phyloP scores from a whole-genome alignment of 2,329 filamentous ascomycete genomes.

The Dactylellina drechsleri region DNA sequence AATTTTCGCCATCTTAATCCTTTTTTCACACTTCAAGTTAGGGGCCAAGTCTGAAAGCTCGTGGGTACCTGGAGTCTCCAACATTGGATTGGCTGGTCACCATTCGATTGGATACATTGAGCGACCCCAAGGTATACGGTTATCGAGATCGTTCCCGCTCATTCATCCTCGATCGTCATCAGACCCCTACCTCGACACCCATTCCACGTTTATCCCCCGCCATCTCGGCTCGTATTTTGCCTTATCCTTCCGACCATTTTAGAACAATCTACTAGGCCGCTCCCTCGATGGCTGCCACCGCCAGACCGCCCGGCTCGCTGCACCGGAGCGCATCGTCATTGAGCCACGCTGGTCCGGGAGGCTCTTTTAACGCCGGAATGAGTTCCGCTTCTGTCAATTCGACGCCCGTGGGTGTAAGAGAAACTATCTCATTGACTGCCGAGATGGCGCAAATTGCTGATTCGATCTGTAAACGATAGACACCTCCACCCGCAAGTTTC shows the following conservation, averaged over 20 bases:
- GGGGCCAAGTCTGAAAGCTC: not conserved
- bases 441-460: conserved; percentile 6
- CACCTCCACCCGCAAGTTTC: conserved; percentile 44
- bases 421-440: not conserved
- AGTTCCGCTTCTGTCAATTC: conserved; percentile 54
- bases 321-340: conserved; percentile 50
- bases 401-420: conserved; percentile 46
- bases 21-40: conserved; percentile 9
- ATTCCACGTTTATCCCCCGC: conserved; percentile 5
- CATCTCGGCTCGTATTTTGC: not conserved
- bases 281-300: conserved; percentile 45
- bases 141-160: conserved; percentile 1
- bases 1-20: conserved; percentile 9
- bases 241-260: not conserved
- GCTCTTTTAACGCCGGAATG: conserved; percentile 53
- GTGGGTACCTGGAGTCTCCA: conserved; percentile 11
- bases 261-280: no score
- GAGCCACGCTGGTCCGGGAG: conserved; percentile 50
- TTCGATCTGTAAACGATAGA: conserved; percentile 9
- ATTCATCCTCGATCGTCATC: conserved; percentile 21
- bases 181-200: conserved; percentile 16
- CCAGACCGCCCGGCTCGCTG: conserved; percentile 41
- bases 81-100: conserved; percentile 15
- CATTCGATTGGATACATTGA: conserved; percentile 39
- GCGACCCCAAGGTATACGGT: conserved; percentile 15